Conservation (phyloP, 2,329 filamentous ascomycete species). For the Fusarium nygamai region DNA sequence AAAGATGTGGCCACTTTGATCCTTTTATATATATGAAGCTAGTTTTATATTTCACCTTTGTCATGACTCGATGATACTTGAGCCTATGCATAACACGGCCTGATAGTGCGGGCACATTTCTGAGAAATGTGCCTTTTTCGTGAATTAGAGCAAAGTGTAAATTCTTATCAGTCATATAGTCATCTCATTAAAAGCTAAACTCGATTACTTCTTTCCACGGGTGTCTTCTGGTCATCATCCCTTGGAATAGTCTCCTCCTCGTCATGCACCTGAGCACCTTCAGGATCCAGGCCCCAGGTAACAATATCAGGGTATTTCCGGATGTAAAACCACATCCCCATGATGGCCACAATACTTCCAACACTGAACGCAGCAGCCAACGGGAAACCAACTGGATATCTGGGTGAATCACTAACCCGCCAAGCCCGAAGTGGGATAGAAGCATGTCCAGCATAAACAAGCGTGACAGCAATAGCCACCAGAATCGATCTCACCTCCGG, state of each 20-base stretch:
- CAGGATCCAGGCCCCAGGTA: conserved; percentile 23
- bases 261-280: background rate
- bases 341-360: conserved; percentile 33
- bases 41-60: background rate
- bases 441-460: conserved; percentile 37
- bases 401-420: conserved; percentile 34
- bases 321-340: conserved; percentile 34
- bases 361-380: conserved; percentile 30
- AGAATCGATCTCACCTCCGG: conserved; percentile 42
- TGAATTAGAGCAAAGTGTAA: background rate
- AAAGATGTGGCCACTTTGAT: background rate
- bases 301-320: conserved; percentile 23
- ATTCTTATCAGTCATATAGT: background rate
- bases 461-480: conserved; percentile 29
- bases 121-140: background rate
- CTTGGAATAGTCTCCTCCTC: background rate
- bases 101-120: background rate
- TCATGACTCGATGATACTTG: background rate
- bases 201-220: background rate
- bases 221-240: background rate
- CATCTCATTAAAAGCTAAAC: background rate
- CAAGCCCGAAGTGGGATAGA: conserved; percentile 36
- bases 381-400: conserved; percentile 34
- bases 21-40: background rate
- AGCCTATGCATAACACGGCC: background rate